These are phyloP conservation scores for Talaromyces sp. DNA, from an alignment of 2,329 filamentous ascomycete species.

Conservation along the genomic window DNA sequence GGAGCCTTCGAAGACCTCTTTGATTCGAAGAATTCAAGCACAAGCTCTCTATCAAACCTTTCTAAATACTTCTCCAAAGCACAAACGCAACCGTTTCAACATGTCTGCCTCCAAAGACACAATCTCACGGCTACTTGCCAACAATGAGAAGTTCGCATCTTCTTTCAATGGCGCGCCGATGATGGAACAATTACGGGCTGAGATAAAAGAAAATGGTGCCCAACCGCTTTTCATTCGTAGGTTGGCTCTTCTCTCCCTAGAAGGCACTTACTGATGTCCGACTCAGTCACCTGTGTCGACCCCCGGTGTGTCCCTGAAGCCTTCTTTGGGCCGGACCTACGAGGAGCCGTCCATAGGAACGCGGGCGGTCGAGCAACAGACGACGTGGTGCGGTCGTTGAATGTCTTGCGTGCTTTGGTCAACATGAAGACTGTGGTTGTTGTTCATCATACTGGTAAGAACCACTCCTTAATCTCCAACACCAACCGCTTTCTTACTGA, in stretches of 20 bases:
- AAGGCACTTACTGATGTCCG: not conserved
- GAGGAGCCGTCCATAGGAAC: not conserved
- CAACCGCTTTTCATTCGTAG: not conserved
- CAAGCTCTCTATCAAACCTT: not conserved
- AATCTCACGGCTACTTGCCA: not conserved
- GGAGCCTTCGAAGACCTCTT: not conserved
- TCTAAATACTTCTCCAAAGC: not conserved
- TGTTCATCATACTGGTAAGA: constrained; percentile 13
- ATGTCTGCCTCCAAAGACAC: not conserved
- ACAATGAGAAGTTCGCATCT: constrained; percentile 8
- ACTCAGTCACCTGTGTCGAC: constrained; percentile 11
- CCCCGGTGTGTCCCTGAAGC: constrained; percentile 10
- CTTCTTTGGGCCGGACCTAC: constrained; percentile 1
- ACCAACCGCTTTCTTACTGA: too few relatives aligned
- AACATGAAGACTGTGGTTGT: constrained; percentile 5
- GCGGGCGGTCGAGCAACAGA: constrained; percentile 11
- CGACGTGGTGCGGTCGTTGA: constrained; percentile 8
- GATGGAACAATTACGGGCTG: not conserved
- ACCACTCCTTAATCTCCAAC: too few relatives aligned
- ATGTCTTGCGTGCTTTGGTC: not conserved
- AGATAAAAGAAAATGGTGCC: not conserved
- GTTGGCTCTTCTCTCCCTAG: not conserved
- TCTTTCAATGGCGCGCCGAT: not conserved
- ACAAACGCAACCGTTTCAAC: not conserved
- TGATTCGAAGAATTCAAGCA: not conserved